These are phyloP conservation scores for Candida neerlandica DNA, from an alignment of 1,139 yeast species.

Conservation along the genomic window DNA sequence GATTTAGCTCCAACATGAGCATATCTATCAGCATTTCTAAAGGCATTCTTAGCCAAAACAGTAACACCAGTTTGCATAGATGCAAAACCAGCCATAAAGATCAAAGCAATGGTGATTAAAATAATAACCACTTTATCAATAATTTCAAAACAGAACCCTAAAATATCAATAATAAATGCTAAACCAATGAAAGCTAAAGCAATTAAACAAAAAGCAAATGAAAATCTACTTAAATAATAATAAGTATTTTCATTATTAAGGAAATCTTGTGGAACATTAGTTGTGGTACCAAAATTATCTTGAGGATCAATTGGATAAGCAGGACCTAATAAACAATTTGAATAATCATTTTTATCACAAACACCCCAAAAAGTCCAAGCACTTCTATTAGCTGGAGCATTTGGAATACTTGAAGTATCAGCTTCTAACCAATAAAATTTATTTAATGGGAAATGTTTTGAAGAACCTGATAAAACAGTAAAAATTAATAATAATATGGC, in stretches of 20 bases:
- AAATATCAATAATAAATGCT: conserved; percentile 41
- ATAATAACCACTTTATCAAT: conserved; percentile 58
- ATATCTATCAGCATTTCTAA: conserved; percentile 42
- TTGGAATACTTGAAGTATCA: conserved; percentile 57
- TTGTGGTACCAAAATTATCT: conserved; percentile 62
- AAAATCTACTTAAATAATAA: conserved; percentile 70
- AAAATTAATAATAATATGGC: conserved; percentile 61
- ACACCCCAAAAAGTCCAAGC: conserved; percentile 89
- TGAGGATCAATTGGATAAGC: conserved; percentile 73
- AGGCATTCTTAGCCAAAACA: conserved; percentile 67
- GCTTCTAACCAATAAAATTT: conserved; percentile 73
- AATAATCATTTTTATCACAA: conserved; percentile 48
- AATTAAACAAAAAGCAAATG: conserved; percentile 66
- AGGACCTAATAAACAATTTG: conserved; percentile 50
- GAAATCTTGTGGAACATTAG: conserved; percentile 56
- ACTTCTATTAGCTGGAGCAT: conserved; percentile 52
- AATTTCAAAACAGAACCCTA: conserved; percentile 48
- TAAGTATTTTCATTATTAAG: conserved; percentile 57
- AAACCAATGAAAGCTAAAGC: conserved; percentile 57
- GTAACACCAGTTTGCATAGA: conserved; percentile 68
- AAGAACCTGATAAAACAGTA: conserved; percentile 67
- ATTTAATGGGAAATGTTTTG: conserved; percentile 61
- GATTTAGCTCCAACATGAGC: conserved; percentile 58
- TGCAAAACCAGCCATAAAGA: conserved; percentile 62
- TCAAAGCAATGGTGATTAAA: conserved; percentile 52